Evolutionary conservation across 441 rosid species (phyloP).

Genomic region (Metrosideros polymorpha): DNA sequence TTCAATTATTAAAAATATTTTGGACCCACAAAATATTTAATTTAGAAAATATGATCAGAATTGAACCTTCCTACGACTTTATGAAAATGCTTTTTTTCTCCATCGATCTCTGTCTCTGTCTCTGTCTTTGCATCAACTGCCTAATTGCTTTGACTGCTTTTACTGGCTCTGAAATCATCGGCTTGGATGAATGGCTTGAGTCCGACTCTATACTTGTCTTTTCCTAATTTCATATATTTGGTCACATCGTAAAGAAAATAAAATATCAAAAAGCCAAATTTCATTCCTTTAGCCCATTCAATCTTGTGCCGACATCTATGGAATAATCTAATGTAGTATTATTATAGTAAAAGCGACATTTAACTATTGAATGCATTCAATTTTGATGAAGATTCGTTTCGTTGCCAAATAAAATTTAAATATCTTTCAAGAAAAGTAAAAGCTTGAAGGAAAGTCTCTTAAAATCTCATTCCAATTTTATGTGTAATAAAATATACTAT

Average conservation of each 20-base stretch:
- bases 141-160: background rate
- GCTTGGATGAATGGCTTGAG: background rate
- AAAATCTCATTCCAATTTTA: too few species aligned
- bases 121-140: background rate
- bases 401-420: background rate
- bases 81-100: background rate
- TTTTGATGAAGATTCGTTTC: too few species aligned
- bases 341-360: background rate
- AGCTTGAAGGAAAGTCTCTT: background rate
- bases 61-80: background rate
- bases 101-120: background rate
- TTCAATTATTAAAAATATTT: background rate
- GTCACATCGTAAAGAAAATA: background rate
- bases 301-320: background rate
- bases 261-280: background rate
- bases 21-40: background rate
- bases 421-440: background rate
- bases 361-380: background rate
- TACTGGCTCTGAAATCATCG: background rate
- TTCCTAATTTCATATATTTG: background rate
- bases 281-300: background rate
- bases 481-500: too few species aligned
- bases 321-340: background rate
- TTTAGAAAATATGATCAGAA: background rate
- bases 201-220: background rate